Evolutionary conservation across 257 asterid species (phyloP), one percentile per base, ranked within the genome.

Genomic region (Dorcoceras hygrometricum): DNA sequence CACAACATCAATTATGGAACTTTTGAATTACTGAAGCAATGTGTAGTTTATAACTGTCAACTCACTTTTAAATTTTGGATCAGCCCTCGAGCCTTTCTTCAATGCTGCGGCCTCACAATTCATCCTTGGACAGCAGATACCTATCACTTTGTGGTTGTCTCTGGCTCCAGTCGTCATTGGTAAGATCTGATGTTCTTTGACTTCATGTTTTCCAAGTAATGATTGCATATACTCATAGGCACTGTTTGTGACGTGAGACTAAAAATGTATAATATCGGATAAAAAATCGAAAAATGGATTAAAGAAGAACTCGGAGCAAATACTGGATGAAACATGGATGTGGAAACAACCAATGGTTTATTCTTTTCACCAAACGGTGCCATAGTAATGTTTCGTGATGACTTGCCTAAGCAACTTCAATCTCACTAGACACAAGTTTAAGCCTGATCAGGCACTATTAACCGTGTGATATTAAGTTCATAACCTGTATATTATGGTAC

Each of bases 11-110:
- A 24, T 5, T 2, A 27, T 5, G 25, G 16, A 46, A 7, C 36
- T 25, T 23, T 26, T 39, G 20, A 12, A 12, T 16, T 66, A 43
- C 7, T 31, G 23, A n/a, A 56, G 28, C 7, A 20, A n/a, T 24
- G 16, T 59, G 4, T 63, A 14, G n/a, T 19, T 54, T 57, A 23
- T 27, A 70, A 29, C 32, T 14, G 1, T 51, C 5, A 8, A 11
- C 63, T 5, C 55, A 7, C 7, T 39, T 34, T 14, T 73, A 25
- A 9, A 31, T 36, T 76, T 51, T 63, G 75, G 27, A 75, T 79
- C 86, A 94, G 99, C 99, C 9, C 96, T 94, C 6, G 99, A 94
- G 87, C 99, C 99, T 39, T 94, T 94, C 90, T 94, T 94, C 90
- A 94, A 94, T 71, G 98, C 98, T 58, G 92, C 96, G 63, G 99